phyloP scores from a whole-genome alignment of 192 early-diverging fungal species.

The Funneliformis mosseae region DNA sequence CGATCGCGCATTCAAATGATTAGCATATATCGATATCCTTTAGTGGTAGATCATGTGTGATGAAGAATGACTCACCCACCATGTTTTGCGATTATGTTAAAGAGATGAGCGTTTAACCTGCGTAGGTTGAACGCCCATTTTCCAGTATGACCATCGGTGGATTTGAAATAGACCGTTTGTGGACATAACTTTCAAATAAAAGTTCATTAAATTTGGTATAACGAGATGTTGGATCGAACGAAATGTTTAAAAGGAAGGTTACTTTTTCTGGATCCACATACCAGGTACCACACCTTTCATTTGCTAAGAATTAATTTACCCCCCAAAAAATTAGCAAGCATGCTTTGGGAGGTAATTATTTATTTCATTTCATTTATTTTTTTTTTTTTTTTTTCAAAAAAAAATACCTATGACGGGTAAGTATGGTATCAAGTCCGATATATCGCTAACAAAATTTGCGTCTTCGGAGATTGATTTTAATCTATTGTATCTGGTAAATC shows the following conservation, averaged over 20 bases:
- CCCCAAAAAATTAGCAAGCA: background rate
- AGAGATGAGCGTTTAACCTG: slow-evolving; percentile 75
- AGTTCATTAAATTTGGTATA: background rate
- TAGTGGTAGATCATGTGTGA: background rate
- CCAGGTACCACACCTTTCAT: slow-evolving; percentile 89
- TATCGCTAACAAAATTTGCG: slow-evolving; percentile 66
- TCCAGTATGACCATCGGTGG: slow-evolving; percentile 89
- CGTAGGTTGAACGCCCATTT: slow-evolving; percentile 85
- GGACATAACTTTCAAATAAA: slow-evolving; percentile 38
- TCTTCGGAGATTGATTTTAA: slow-evolving; percentile 79
- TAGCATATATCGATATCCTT: background rate
- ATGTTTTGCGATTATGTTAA: slow-evolving; percentile 55
- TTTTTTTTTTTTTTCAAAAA: no score
- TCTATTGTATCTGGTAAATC: slow-evolving; percentile 64
- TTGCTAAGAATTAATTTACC: slow-evolving; percentile 51
- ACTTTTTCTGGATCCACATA: slow-evolving; percentile 72
- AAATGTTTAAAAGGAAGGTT: slow-evolving; percentile 8
- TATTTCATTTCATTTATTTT: no score
- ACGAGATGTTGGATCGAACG: background rate
- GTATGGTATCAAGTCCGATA: slow-evolving; percentile 54
- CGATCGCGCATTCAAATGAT: background rate
- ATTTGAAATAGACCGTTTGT: slow-evolving; percentile 87
- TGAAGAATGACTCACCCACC: slow-evolving; percentile 52
- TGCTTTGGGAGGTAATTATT: background rate
- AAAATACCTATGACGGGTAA: slow-evolving; percentile 63